phyloP scores from a whole-genome alignment of 1,284 basidiomycete species.

The Rhodotorula sp. region DNA sequence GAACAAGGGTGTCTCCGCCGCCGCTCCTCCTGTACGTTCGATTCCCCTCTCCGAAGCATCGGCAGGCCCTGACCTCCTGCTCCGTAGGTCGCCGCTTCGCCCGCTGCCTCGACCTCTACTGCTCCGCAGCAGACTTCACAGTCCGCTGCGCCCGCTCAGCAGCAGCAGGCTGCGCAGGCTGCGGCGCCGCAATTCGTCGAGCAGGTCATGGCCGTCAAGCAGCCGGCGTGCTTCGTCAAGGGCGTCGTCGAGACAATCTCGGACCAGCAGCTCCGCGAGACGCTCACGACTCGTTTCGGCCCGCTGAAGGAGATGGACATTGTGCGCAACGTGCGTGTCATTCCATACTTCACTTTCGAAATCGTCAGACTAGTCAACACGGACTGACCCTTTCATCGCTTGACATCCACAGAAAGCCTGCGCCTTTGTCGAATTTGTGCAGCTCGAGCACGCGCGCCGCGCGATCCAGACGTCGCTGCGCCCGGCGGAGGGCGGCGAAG shows the following conservation, averaged over 20 bases:
- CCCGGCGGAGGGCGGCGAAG: slow-evolving; percentile 72
- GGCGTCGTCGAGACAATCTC: slow-evolving; percentile 74
- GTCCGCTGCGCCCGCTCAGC: no score
- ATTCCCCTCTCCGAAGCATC: not conserved
- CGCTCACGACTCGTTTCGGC: slow-evolving; percentile 73
- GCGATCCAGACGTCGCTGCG: slow-evolving; percentile 77
- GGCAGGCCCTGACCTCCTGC: not conserved
- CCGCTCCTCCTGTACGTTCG: slow-evolving; percentile 15
- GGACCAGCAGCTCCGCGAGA: slow-evolving; percentile 61
- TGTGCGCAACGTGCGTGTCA: slow-evolving; percentile 59
- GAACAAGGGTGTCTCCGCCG: slow-evolving; percentile 26
- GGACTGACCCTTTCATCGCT: not conserved
- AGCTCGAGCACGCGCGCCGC: slow-evolving; percentile 74
- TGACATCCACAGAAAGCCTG: slow-evolving; percentile 66
- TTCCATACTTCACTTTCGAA: not conserved
- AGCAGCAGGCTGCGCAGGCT: not conserved
- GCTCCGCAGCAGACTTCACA: not conserved
- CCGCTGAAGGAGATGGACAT: slow-evolving; percentile 85
- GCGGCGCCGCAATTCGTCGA: slow-evolving; percentile 16
- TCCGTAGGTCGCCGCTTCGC: not conserved
- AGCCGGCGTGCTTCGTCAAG: slow-evolving; percentile 84
- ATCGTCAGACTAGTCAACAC: not conserved
- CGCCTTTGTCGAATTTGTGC: slow-evolving; percentile 88
- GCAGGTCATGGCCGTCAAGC: slow-evolving; percentile 60
- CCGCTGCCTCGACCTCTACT: slow-evolving; percentile 2